A percentile compares a stretch with the other conserved stretches of the same genome.
Evolutionary conservation across 23 red algal genomes (phyloP).

Genomic region (Gracilaria gracilis): DNA sequence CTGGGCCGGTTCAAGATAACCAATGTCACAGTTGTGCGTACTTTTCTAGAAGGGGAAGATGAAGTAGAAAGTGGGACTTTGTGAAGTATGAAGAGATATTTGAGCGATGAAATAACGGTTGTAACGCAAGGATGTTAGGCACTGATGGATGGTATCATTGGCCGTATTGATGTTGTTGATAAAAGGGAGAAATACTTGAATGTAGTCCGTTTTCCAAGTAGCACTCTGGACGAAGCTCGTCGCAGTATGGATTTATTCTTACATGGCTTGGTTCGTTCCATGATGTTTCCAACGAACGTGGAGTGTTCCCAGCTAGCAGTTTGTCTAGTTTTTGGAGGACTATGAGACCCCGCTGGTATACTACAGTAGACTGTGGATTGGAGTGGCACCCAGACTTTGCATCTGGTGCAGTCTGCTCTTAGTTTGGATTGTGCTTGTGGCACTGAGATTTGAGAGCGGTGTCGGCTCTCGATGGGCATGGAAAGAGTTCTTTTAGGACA

Average conservation of each 20-base stretch:
- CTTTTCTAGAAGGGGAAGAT: no score
- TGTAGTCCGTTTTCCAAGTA: no score
- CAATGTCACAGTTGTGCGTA: no score
- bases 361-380: background rate
- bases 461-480: slow-evolving; percentile 6
- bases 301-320: background rate
- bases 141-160: no score
- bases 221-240: no score
- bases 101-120: no score
- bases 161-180: no score
- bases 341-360: background rate
- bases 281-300: background rate
- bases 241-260: background rate
- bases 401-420: background rate
- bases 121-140: no score
- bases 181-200: no score
- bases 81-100: no score
- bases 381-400: background rate
- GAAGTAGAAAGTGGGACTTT: no score
- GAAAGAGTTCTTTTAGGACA: slow-evolving; percentile 3
- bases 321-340: background rate
- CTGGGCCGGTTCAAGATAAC: no score
- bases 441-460: background rate
- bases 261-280: background rate
- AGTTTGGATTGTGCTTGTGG: background rate